These are phyloP conservation scores for Thymus quinquecostatus DNA, from an alignment of 257 asterid genomes.

Conservation along the genomic window DNA sequence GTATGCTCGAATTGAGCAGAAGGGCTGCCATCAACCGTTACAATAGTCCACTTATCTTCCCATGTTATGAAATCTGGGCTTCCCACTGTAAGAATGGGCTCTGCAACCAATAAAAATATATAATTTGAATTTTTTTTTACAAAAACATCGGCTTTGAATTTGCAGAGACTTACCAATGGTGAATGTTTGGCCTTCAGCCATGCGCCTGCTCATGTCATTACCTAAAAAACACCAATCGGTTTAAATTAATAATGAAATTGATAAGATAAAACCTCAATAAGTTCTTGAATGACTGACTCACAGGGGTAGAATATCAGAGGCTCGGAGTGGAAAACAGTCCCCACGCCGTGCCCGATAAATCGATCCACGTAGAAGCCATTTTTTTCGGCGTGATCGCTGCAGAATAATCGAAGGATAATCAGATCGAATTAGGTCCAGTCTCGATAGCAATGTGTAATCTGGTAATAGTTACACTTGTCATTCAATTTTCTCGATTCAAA, in stretches of 20 bases:
- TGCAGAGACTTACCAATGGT: slow-evolving; percentile 75
- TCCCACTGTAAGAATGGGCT: slow-evolving; percentile 91
- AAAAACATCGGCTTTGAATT: not conserved
- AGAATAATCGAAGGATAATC: not conserved
- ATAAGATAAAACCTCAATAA: not conserved
- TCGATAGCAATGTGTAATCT: too few relatives aligned
- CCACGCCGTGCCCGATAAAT: slow-evolving; percentile 95
- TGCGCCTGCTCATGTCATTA: slow-evolving; percentile 71
- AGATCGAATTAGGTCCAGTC: not conserved
- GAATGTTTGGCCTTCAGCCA: slow-evolving; percentile 97
- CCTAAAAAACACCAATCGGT: slow-evolving; percentile 46
- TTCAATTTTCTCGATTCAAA: not conserved
- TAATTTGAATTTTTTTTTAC: not conserved
- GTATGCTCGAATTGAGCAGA: slow-evolving; percentile 98
- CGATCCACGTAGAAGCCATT: slow-evolving; percentile 83
- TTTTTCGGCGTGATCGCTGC: slow-evolving; percentile 94
- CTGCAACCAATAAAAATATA: slow-evolving; percentile 43
- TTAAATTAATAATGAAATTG: not conserved
- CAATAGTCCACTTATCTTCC: slow-evolving; percentile 98
- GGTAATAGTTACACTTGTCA: too few relatives aligned
- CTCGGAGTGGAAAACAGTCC: slow-evolving; percentile 90
- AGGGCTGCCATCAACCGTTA: slow-evolving; percentile 92
- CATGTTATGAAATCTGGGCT: slow-evolving; percentile 78
- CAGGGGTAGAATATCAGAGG: slow-evolving; percentile 90
- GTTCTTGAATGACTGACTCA: slow-evolving; percentile 46